Evolutionary conservation across 2,329 filamentous ascomycete genomes (phyloP).

Genomic region (Colletotrichum chlorophyti): DNA sequence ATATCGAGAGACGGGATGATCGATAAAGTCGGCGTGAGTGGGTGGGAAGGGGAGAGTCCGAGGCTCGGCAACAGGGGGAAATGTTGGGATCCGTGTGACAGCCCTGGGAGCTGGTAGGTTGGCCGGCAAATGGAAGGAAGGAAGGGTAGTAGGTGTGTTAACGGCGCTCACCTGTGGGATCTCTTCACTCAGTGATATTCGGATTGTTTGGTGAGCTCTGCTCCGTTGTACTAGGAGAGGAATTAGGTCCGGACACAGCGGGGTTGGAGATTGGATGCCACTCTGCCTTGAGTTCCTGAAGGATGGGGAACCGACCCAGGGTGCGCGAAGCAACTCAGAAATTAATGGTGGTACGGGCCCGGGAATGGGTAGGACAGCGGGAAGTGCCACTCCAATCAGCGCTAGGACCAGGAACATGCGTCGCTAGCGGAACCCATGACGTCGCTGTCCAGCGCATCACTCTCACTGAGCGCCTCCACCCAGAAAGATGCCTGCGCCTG

Average conservation of each 20-base stretch:
- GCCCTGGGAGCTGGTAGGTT: background rate
- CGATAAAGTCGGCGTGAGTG: background rate
- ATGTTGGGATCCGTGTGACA: background rate
- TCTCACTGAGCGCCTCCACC: constrained; percentile 1
- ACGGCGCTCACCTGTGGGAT: background rate
- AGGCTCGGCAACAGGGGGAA: background rate
- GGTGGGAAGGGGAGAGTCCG: background rate
- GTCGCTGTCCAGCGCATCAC: constrained; percentile 3
- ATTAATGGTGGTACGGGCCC: too few species aligned
- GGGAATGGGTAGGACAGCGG: too few species aligned
- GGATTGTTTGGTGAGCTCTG: background rate
- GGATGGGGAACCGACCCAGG: background rate
- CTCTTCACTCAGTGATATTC: background rate
- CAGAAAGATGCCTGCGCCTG: background rate
- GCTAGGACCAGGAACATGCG: constrained; percentile 24
- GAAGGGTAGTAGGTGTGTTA: background rate
- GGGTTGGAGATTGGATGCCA: constrained; percentile 20
- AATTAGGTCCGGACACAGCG: constrained; percentile 18
- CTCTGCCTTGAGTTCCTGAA: background rate
- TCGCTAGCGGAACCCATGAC: constrained; percentile 17
- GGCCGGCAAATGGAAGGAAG: background rate
- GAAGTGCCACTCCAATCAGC: constrained; percentile 18
- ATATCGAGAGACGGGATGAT: constrained; percentile 1
- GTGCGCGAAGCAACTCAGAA: too few species aligned
- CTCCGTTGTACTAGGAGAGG: background rate